phyloP scores from a whole-genome alignment of 345 rosid genomes.

The Melaleuca alternifolia region DNA sequence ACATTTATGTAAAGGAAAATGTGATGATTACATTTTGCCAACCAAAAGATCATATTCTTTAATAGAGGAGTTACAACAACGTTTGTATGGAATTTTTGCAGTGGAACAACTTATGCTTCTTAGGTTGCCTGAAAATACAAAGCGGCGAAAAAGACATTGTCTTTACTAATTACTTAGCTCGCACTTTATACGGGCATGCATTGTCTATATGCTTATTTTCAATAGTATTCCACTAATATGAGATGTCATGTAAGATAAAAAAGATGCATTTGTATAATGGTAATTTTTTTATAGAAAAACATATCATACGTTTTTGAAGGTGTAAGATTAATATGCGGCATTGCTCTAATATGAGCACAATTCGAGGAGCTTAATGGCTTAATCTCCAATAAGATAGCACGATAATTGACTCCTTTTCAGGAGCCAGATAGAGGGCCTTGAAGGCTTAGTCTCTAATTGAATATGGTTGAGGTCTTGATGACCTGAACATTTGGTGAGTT shows the following conservation, averaged over 20 bases:
- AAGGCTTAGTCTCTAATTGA: too few relatives aligned
- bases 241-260: not conserved
- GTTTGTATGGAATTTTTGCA: not conserved
- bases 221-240: not conserved
- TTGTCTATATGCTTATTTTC: not conserved
- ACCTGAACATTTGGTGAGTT: not conserved
- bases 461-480: not conserved
- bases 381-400: not conserved
- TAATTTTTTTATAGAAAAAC: too few relatives aligned
- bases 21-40: not conserved
- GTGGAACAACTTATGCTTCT: not conserved
- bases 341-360: not conserved
- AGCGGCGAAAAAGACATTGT: not conserved
- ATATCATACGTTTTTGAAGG: too few relatives aligned
- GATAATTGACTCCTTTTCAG: too few relatives aligned
- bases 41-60: not conserved
- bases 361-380: not conserved
- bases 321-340: too few relatives aligned
- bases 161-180: not conserved
- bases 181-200: too few relatives aligned
- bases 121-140: not conserved
- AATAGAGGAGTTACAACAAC: not conserved
- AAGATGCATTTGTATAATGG: not conserved
- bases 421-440: too few relatives aligned
- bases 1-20: not conserved